Evolutionary conservation across 164 flowering plant genomes (phyloP), one percentile per base, ranked within the genome.

Genomic region (Platanus orientalis): DNA sequence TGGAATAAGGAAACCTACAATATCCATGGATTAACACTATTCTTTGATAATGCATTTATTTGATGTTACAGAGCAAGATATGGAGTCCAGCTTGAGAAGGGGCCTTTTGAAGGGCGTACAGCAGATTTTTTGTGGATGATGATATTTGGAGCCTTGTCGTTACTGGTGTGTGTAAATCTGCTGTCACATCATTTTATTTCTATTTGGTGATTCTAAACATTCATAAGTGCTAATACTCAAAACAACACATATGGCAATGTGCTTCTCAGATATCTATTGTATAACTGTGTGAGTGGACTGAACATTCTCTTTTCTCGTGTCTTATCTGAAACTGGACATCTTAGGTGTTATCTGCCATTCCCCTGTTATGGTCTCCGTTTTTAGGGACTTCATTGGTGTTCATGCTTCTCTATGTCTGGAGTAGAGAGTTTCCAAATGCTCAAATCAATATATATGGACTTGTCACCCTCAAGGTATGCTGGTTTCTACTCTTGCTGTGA

Each of bases 121-220:
- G 90, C 97, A 62, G 99, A 92, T 78, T 95, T 95, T 75, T 79
- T 95, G 79, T 95, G 97, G 97, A 95, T 95, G 97, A 83, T 95
- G 83, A 78, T 95, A 36, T 88, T 92, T 79, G 97, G 97, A 45
- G 82, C 86, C 30, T 68, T 88, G 13, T 54, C 88, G 16, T 58
- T 89, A 59, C 69, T 89, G 97, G 99, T 95, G 51, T 40, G 85
- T 74, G 28, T 40, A 40, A 47, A 54, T 28, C 32, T 32, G 36
- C 39, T 20, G 23, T 34, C 36, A 1, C 45, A n/a, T 20, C 14
- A 4, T 23, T 20, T 20, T 4, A 20, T 58, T n/a, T 57, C 24
- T 17, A 11, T 27, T 48, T n/a, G 57, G 20, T 63, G 49, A 16
- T 60, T 59, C 28, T 57, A 21, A 30, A 19, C 6, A 6, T 52